Base-by-base conservation (phyloP, 1,139 yeast genomes). In the Geotrichum fermentans region DNA sequence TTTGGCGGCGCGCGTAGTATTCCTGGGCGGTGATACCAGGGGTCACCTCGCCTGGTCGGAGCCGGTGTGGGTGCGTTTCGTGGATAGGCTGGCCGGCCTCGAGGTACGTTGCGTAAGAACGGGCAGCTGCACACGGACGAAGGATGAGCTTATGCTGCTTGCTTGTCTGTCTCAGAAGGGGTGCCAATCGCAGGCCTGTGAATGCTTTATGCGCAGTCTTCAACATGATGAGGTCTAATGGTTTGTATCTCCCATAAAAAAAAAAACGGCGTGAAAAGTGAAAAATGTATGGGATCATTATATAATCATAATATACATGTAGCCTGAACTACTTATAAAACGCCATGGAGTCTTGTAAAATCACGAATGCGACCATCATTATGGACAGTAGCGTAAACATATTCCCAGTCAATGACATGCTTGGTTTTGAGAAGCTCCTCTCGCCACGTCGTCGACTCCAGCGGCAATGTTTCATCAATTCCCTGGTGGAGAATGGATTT, bases 1-100 rank as follows among this genome's bases (percentile, higher is more conserved):
- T 66, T 13, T 75, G 61, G 46, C 98, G 72, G 56, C 98, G 76
- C 44, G 79, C 72, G 57, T 74, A 86, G 63, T 89, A 92, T 63
- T 94, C 98, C 51, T 77, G 51, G 0, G 96, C 92, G 1, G 85
- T 70, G 37, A 92, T 89, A 0, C 96, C 95, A 0, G 95, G 94
- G 0, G 98, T 90, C 30, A 94, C 50, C 57, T 86, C 85, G 1
- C 97, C 97, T 0, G 82, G 73, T 33, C 72, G 73, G 6, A 94
- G 72, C 45, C 85, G 66, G 56, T 82, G 80, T 0, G 96, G 94
- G 52, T 96, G 73, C 0, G 96, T 89, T 61, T 88, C 97, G 61
- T 75, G 79, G 7, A 87, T 72, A 0, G 97, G 94, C 66, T 92
- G 98, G 1, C 97, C 97, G 1, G 88, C 71, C 13, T 44, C 28